Percentiles rank a stretch among this genome's conserved stretches.
phyloP scores from a whole-genome alignment of 305 asterid genomes.

The Rubia balearica region DNA sequence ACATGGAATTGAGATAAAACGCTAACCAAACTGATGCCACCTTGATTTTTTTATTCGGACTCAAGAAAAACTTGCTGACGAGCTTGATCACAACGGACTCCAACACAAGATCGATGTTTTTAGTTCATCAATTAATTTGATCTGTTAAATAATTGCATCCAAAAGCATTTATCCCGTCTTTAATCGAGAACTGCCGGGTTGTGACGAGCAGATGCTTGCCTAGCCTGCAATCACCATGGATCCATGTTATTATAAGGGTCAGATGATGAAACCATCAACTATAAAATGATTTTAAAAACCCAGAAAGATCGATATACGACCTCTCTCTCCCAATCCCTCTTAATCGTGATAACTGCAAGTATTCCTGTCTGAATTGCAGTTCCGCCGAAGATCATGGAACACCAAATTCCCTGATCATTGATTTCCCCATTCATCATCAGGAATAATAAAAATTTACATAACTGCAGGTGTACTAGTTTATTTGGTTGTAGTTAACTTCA shows the following conservation, averaged over 20 bases:
- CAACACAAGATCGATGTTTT: too few relatives aligned
- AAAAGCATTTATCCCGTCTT: neutral
- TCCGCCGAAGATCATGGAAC: slow-evolving; percentile 11
- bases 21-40: too few relatives aligned
- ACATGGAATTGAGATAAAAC: too few relatives aligned
- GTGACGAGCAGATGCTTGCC: neutral
- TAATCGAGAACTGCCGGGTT: neutral
- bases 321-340: slow-evolving; percentile 9
- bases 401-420: slow-evolving; percentile 6
- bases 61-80: too few relatives aligned
- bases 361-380: slow-evolving; percentile 8
- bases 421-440: neutral
- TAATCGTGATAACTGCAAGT: slow-evolving; percentile 6
- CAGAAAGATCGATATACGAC: neutral
- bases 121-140: too few relatives aligned
- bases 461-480: too few relatives aligned
- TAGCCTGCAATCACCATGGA: slow-evolving; percentile 1
- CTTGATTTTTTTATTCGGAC: too few relatives aligned
- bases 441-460: too few relatives aligned
- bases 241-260: neutral
- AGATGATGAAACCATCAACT: neutral
- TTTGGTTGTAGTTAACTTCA: too few relatives aligned
- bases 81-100: too few relatives aligned
- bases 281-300: neutral
- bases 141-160: neutral